Evolutionary conservation across 139 green algal genomes (phyloP), one percentile per base, ranked within the genome.

Genomic region (Yamagishiella unicocca): DNA sequence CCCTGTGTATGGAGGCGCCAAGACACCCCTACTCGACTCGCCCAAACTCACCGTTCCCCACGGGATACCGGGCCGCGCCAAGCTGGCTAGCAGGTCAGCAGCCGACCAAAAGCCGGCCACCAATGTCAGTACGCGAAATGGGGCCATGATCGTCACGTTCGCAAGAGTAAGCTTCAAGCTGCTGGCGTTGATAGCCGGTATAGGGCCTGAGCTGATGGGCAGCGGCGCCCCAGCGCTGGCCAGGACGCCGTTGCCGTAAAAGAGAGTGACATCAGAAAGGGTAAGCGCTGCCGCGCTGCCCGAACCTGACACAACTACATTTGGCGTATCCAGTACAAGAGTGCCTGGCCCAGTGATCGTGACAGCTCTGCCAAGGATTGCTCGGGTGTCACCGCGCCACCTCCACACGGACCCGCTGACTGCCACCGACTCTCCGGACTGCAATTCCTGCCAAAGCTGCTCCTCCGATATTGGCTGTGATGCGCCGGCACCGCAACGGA

Each of bases 361-460:
- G 46, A 82, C 75, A 33, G 31, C 68, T 0, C 24, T 50, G 21
- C 19, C 22, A 12, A 82, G 50, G n/a, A 24, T 8, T 43, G 31
- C 31, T 29, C 9, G 4, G 4, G 42, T 5, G 43, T 80, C 27
- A n/a, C 72, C 43, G 25, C 12, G 27, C 72, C 72, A 80, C 14
- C 27, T 80, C 72, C 72, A 80, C 27, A 27, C 33, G 10, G 72
- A 42, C 10, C 43, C 42, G 14, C 27, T 4, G 4, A 80, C 8
- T 2, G 70, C 31, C 29, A 78, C 14, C 21, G 14, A 19, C 21
- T 55, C 1, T 38, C 54, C 38, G 2, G 70, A 55, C 33, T 82
- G 31, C 33, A 82, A 33, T 50, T 82, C 19, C 31, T 82, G 46
- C 74, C 74, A 82, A 27, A 82, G 17, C 33, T 46, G 27, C 43